Evolutionary conservation across 129 eudicot genomes (phyloP), one percentile per base, ranked within the genome.

Genomic region (Tagetes patula): DNA sequence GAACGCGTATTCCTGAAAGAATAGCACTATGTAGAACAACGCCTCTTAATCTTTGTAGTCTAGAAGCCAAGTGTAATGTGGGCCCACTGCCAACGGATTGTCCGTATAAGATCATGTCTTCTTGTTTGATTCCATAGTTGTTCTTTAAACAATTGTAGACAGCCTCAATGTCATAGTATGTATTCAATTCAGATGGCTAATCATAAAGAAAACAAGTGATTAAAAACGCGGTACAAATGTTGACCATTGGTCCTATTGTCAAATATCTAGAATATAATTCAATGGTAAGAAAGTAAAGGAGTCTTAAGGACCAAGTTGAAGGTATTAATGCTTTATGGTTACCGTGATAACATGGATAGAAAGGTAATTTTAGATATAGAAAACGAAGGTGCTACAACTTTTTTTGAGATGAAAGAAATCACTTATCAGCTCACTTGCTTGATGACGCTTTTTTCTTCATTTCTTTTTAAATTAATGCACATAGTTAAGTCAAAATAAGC

Each of bases 51-150:
- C 88, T 77, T 38, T 73, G 90, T 47, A 82, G 60, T 47, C 95
- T 87, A 77, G 98, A 82, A 64, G 98, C 98, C 66, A 93, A 76
- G 75, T 93, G 96, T 50, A 93, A 75, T 3, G 98, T 93, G 75
- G 98, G 98, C 33, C 98, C 98, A 70, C 98, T 92, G 13, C 98
- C 98, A 77, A 92, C 96, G 9, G 98, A 92, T 79, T 92, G 98
- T 64, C 98, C 96, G 13, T 93, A 93, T 61, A 93, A 82, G 74
- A 93, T 89, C 66, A 93, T 67, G 83, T 93, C 96, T 74, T 93
- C 98, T 77, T 89, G 90, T 82, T 84, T 89, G 65, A 93, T 83
- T 53, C 95, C 91, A 65, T 89, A 89, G 46, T 81, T 86, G 50
- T 66, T 80, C 82, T 89, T 89, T 84, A 93, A 81, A 83, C 98